Evolutionary conservation across 345 rosid genomes (phyloP), one percentile per base, ranked within the genome.

Genomic region (Anacardium occidentale): DNA sequence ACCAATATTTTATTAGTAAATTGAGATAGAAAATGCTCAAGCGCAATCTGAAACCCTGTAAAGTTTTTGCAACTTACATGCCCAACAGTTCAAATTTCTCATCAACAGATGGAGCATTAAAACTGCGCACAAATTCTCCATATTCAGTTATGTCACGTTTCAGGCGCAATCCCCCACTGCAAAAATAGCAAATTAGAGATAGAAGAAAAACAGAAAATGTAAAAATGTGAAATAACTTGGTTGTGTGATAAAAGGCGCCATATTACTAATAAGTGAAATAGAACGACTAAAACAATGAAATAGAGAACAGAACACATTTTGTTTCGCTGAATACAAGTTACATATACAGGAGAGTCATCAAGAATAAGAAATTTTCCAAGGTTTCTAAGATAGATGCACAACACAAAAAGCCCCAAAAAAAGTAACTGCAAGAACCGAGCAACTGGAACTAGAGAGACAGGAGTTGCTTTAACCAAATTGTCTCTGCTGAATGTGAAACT

Each of bases 91-190:
- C 98, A 76, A 95, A 95, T 81, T 95, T 95, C 85, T 95, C 98
- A 59, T 93, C 99, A 72, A 93, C 91, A 44, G 97, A 71, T 52
- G 98, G 98, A 76, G 98, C 93, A 81, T 83, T 81, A 72, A 96
- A 96, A 75, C 92, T 83, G 56, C 88, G 90, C 56, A 96, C 92
- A 81, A 88, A 93, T 57, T 85, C 96, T 73, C 89, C 95, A 77
- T 96, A 96, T 85, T 87, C 99, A 1, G 85, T 87, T 82, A 96
- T 88, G 81, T 91, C 98, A 85, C 98, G 96, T 81, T 96, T 93
- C 88, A 93, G 85, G 75, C 92, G 90, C 75, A 96, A 79, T 67
- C 99, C 99, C 79, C 99, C 99, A 81, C 99, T 90, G 78, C 73
- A 76, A 20, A 64, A 69, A 42, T n/a, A 68, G 48, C 26, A 45